Base-by-base conservation (phyloP, 1,284 basidiomycete species). In the Rhodotorula sp. region DNA sequence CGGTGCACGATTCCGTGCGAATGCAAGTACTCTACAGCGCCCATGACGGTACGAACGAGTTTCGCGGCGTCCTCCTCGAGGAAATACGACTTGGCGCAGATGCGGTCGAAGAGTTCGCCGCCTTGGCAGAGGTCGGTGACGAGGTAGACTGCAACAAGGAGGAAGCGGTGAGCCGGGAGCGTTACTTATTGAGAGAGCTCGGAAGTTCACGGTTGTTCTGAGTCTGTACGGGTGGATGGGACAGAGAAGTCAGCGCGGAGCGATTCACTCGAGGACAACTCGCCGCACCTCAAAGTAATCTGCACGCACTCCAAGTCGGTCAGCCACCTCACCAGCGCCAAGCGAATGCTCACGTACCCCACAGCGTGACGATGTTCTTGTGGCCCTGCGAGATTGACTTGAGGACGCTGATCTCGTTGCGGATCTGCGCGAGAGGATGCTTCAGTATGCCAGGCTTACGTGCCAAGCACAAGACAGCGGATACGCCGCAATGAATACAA, bases 51-150 rank as follows among this genome's bases (percentile, higher is more conserved):
- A 61, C 91, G 87, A 22, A 99, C 86, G 62, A 99, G 88, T 63
- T 85, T 86, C 1, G 94, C 92, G 0, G 95, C 96, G 79, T 99
- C 95, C 62, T 90, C 74, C 64, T 78, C 77, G 66, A 74, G 73
- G 73, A 76, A 78, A 51, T 70, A 74, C 57, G 95, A 94, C 79
- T 94, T 91, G 34, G 94, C 92, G 79, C 95, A 99, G 84, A 99
- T 99, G 61, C 96, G 87, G 81, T 99, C 95, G 78, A 99, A 99
- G 29, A 99, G 87, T 82, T 99, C 95, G 54, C 95, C 96, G 60
- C 95, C 95, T 0, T 92, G 95, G 83, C 96, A 99, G 20, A 99
- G 86, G 81, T 97, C 95, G 79, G 96, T 97, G 75, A 91, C 90
- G 69, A 99, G 89, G 71, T 82, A 82, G 53, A 76, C 74, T 76